Base-by-base conservation (phyloP, 331 rosid genomes). In the Quercus phellos region DNA sequence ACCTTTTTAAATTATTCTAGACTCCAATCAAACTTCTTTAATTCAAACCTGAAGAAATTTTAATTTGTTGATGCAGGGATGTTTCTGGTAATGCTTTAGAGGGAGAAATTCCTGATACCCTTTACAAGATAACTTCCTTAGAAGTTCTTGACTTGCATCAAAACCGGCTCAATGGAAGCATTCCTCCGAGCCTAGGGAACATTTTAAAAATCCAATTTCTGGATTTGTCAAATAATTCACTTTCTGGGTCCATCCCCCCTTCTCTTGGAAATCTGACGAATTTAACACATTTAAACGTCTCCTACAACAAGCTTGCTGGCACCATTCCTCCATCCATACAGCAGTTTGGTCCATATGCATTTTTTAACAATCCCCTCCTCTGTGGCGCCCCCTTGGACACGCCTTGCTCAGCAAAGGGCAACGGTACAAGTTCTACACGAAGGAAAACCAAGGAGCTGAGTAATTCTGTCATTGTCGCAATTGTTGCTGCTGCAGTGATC, bases 401-500 rank as follows among this genome's bases (percentile, higher is more conserved):
- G 43, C 63, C 87, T 80, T 95, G 99, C 89, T 84, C 91, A 32
- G 84, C 30, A 55, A 84, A 55, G 4, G 90, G 92, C 78, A 81
- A 87, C 51, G 46, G 66, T 42, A 51, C 77, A 8, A 59, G 83
- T 77, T 72, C 91, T 22, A 51, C 73, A 51, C 74, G 83, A 4
- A 76, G 84, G 85, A 91, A 88, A 78, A 75, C 92, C 46, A 87
- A 87, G 74, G 81, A 80, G 78, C 92, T 95, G 26, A 89, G 92
- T 53, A 88, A 83, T 59, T 91, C 99, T 78, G 88, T 89, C 74
- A 93, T 95, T 76, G 71, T 95, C 35, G 99, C 97, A 73, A 93
- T 95, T 80, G 96, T 91, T 73, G 99, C 99, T 53, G 99, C 99
- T 55, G 96, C 91, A 38, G 69, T 91, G 78, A 95, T 95, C 84